Conservation (phyloP, 306 rosid genomes). For the Sophora flavescens region DNA sequence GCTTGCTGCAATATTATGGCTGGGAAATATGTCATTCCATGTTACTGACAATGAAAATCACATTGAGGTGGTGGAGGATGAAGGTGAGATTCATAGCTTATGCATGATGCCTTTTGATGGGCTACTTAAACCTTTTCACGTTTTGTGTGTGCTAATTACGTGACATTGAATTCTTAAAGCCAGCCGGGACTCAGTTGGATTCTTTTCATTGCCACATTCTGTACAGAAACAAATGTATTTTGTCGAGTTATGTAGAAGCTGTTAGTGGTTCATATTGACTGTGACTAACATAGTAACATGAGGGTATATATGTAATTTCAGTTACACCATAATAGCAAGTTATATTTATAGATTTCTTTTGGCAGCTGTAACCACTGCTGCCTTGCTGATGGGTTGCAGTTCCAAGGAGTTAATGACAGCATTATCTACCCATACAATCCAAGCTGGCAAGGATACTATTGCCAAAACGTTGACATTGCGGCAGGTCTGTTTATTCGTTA, state of each 20-base stretch:
- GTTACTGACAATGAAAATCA: slow-evolving; percentile 72
- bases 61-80: slow-evolving; percentile 79
- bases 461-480: slow-evolving; percentile 69
- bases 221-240: not conserved
- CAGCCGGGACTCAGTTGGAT: not conserved
- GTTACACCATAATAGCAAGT: slow-evolving; percentile 39
- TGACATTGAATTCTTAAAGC: slow-evolving; percentile 10
- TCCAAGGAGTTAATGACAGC: slow-evolving; percentile 66
- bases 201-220: slow-evolving; percentile 8
- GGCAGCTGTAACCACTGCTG: slow-evolving; percentile 78
- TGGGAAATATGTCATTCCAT: slow-evolving; percentile 90
- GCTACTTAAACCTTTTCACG: slow-evolving; percentile 12
- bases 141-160: slow-evolving; percentile 20
- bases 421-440: slow-evolving; percentile 64
- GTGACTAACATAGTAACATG: slow-evolving; percentile 30
- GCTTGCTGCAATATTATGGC: slow-evolving; percentile 87
- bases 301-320: slow-evolving; percentile 8
- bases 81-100: slow-evolving; percentile 64
- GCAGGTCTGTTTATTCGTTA: slow-evolving; percentile 79
- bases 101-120: slow-evolving; percentile 28
- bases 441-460: slow-evolving; percentile 70
- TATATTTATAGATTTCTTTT: slow-evolving; percentile 41
- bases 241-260: slow-evolving; percentile 1
- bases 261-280: slow-evolving; percentile 29
- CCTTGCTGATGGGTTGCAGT: slow-evolving; percentile 86